Base-by-base conservation (phyloP, 1,284 basidiomycete species). In the Pseudozyma hubeiensis region DNA sequence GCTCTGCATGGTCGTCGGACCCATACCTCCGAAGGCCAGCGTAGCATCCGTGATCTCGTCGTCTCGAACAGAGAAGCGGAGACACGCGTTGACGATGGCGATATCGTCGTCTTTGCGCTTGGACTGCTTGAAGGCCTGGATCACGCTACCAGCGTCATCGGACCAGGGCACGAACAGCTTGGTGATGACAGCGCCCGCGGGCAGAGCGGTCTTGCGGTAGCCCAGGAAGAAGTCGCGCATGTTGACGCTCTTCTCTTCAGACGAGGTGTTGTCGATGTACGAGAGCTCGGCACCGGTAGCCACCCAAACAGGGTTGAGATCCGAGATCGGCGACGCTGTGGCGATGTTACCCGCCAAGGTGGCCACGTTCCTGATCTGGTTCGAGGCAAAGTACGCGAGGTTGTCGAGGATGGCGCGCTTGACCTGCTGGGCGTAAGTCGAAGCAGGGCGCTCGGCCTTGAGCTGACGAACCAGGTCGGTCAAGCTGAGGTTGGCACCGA, bases 81-180 rank as follows among this genome's bases (percentile, higher is more conserved):
- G 68, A 67, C 85, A 84, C 11, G 69, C 75, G 1, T 81, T 85
- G 44, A 85, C 85, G 50, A 85, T 85, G 37, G 85, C 83, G 47
- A 85, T 85, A 53, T 85, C 85, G 55, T 85, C 85, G 50, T 85
- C 85, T 52, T 80, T 82, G 8, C 85, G 59, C 68, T 84, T 85
- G 14, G 84, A 78, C 67, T 84, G 82, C 75, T 85, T 85, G 83
- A 81, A 85, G 3, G 84, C 82, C 13, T 81, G 69, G 1, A 80
- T 62, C 13, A 84, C 67, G 34, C 73, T 70, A 7, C 69, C 72
- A 16, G 69, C 73, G 7, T 67, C 67, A 30, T 65, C 64, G 6
- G 53, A 47, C 73, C 64, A 76, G 11, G 78, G 77, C 7, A 80
- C 64, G 24, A 63, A 64, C n/a, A 80, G 66, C 45, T 67, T 71